Conservation (phyloP, 257 asterid genomes). For the Forsythia suspensa region DNA sequence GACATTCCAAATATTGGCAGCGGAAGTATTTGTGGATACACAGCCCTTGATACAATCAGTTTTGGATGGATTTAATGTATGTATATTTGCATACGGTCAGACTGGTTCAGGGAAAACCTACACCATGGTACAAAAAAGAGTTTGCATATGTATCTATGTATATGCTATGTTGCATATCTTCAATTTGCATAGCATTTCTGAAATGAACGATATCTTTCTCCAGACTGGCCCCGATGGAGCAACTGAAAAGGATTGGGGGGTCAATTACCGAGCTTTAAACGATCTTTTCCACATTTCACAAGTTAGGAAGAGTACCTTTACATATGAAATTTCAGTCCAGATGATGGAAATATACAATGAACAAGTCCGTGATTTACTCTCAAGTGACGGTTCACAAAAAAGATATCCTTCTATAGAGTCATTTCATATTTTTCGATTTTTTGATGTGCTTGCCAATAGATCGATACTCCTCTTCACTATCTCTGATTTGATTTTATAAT, state of each 20-base stretch:
- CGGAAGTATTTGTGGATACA: slow-evolving; percentile 73
- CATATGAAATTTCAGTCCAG: slow-evolving; percentile 81
- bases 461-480: neutral
- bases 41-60: slow-evolving; percentile 92
- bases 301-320: slow-evolving; percentile 47
- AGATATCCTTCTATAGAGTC: slow-evolving; percentile 64
- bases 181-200: slow-evolving; percentile 16
- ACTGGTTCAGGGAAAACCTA: slow-evolving; percentile 98
- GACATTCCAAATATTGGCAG: slow-evolving; percentile 42
- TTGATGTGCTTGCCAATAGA: neutral
- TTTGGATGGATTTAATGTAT: slow-evolving; percentile 91
- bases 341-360: slow-evolving; percentile 97
- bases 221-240: slow-evolving; percentile 93
- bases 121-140: slow-evolving; percentile 69
- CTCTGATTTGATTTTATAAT: neutral
- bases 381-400: slow-evolving; percentile 61
- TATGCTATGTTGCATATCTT: neutral
- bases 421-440: neutral
- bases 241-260: slow-evolving; percentile 89
- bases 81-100: slow-evolving; percentile 96
- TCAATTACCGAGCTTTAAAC: slow-evolving; percentile 85
- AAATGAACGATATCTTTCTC: slow-evolving; percentile 19
- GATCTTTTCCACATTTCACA: slow-evolving; percentile 76
- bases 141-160: neutral
- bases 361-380: slow-evolving; percentile 93